Conservation (phyloP, 306 rosid genomes). For the Luffa aegyptiaca region DNA sequence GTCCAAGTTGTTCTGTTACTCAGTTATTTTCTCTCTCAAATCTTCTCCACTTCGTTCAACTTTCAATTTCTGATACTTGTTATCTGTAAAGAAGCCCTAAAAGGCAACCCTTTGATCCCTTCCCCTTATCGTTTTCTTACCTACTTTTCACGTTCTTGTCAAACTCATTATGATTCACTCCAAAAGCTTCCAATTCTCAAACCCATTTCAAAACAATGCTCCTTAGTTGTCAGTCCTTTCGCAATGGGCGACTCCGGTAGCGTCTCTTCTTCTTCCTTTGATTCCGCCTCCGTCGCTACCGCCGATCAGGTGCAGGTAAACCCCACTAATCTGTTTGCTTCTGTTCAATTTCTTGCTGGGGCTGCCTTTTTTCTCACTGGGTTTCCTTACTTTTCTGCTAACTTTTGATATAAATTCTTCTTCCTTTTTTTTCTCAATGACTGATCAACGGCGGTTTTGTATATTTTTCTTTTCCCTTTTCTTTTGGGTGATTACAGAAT, state of each 20-base stretch:
- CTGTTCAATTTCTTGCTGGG: background rate
- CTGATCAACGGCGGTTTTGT: background rate
- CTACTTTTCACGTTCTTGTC: conserved; percentile 4
- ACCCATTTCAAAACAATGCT: conserved; percentile 20
- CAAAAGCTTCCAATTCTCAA: background rate
- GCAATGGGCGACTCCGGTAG: conserved; percentile 53
- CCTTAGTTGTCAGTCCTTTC: conserved; percentile 13
- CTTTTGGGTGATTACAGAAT: conserved; percentile 21
- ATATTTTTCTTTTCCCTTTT: background rate
- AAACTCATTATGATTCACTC: conserved; percentile 2
- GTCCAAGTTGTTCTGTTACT: background rate
- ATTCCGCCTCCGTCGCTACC: conserved; percentile 38
- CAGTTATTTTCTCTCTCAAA: background rate
- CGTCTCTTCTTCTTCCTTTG: conserved; percentile 42
- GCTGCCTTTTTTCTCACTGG: background rate
- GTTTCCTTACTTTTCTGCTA: background rate
- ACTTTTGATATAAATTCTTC: background rate
- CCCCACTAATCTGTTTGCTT: background rate
- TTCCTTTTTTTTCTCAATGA: background rate
- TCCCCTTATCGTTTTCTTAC: background rate
- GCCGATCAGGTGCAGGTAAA: conserved; percentile 42
- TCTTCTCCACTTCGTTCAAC: background rate
- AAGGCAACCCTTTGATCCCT: background rate
- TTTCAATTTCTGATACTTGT: background rate
- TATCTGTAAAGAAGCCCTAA: conserved; percentile 8